Evolutionary conservation across 2,329 filamentous ascomycete genomes (phyloP).

Genomic region (Trichoderma afroharzianum): DNA sequence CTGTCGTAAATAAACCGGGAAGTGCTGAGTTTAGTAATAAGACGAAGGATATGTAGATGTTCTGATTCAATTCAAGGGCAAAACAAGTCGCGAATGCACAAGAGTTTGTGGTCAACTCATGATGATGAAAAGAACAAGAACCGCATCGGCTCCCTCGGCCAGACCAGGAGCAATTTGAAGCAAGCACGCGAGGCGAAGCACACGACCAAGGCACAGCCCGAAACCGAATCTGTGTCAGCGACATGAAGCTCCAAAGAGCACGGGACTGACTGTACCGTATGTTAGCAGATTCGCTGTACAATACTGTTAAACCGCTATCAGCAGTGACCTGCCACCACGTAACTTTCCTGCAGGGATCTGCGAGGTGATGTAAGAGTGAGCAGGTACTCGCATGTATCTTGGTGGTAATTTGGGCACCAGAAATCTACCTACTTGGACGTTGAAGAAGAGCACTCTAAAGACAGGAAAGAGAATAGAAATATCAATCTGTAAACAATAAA

Average conservation of each 20-base stretch:
- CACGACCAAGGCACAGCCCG: not conserved
- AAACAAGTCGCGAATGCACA: not conserved
- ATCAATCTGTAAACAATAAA: too few species aligned
- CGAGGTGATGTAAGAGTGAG: not conserved
- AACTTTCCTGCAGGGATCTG: not conserved
- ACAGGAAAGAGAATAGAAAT: too few species aligned
- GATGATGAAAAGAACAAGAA: not conserved
- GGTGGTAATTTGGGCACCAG: not conserved
- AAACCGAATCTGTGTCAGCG: not conserved
- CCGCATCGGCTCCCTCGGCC: not conserved
- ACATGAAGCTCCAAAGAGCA: not conserved
- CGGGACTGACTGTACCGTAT: not conserved
- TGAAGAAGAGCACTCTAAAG: not conserved
- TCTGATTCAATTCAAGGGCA: not conserved
- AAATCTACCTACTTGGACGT: not conserved
- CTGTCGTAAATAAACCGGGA: not conserved
- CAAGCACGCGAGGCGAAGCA: slow-evolving; percentile 6
- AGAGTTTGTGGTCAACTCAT: not conserved
- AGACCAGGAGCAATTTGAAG: not conserved
- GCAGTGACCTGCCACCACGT: not conserved
- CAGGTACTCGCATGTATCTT: not conserved
- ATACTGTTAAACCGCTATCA: not conserved
- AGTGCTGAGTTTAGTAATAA: not conserved
- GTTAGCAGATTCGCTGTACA: not conserved
- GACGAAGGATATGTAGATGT: not conserved